phyloP scores from a whole-genome alignment of 345 rosid species.

The Ricinus communis region DNA sequence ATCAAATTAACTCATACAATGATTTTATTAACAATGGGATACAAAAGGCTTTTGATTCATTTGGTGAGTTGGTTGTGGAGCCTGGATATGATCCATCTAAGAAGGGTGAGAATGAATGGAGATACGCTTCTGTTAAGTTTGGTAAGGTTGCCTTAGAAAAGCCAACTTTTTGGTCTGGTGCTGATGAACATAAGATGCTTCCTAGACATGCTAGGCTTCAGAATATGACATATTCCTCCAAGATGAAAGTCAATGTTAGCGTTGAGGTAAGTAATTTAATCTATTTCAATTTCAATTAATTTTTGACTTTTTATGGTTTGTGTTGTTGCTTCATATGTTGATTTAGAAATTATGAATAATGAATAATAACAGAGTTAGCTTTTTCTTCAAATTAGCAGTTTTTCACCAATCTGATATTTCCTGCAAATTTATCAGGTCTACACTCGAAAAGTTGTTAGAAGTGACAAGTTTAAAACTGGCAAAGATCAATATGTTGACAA shows the following conservation, averaged over 20 bases:
- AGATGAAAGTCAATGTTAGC: conserved; percentile 61
- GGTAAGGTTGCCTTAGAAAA: conserved; percentile 56
- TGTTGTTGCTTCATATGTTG: too few relatives aligned
- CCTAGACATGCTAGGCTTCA: conserved; percentile 88
- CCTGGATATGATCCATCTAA: conserved; percentile 71
- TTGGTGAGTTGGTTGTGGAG: conserved; percentile 60
- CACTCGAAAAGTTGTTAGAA: conserved; percentile 39
- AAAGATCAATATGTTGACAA: conserved; percentile 49
- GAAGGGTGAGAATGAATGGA: conserved; percentile 66
- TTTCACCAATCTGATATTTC: conserved; percentile 4
- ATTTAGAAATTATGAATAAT: too few relatives aligned
- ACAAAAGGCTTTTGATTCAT: conserved; percentile 58
- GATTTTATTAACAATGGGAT: conserved; percentile 64
- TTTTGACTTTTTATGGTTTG: neutral
- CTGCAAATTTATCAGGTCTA: conserved; percentile 52
- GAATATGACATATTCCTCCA: conserved; percentile 81
- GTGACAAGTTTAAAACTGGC: conserved; percentile 89
- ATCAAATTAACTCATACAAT: conserved; percentile 80
- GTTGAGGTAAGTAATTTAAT: conserved; percentile 54
- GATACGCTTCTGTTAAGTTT: conserved; percentile 57
- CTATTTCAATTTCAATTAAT: too few relatives aligned
- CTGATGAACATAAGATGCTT: conserved; percentile 44
- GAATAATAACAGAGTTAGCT: neutral
- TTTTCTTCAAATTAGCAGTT: neutral
- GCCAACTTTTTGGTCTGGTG: conserved; percentile 54